phyloP scores from a whole-genome alignment of 345 rosid species.

The Rhodamnia rubescens region DNA sequence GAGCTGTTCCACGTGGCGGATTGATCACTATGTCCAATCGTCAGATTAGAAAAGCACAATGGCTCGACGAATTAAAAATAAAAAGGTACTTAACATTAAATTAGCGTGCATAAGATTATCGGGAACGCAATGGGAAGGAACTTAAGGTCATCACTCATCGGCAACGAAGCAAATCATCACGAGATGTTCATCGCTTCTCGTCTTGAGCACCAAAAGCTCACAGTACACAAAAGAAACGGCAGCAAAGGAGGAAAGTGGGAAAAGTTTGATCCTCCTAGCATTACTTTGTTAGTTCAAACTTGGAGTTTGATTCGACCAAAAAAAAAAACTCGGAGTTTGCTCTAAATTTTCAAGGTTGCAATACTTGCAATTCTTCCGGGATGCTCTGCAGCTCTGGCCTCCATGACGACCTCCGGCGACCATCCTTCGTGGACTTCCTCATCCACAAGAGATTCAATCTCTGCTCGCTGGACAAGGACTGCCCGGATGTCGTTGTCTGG shows the following conservation, averaged over 20 bases:
- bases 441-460: conserved; percentile 8
- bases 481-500: not conserved
- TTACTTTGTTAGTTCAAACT: not conserved
- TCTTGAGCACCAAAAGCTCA: not conserved
- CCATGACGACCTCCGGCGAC: not conserved
- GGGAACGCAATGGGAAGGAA: not conserved
- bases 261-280: not conserved
- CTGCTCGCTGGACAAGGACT: conserved; percentile 13
- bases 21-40: not conserved
- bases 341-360: not conserved
- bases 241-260: not conserved
- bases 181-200: not conserved
- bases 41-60: not conserved
- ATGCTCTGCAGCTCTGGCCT: not conserved
- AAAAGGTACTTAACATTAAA: not conserved
- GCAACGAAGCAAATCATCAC: not conserved
- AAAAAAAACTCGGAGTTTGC: not conserved
- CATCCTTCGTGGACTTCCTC: not conserved
- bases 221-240: not conserved
- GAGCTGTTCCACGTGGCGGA: not conserved
- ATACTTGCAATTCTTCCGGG: not conserved
- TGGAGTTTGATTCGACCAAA: not conserved
- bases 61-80: not conserved
- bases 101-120: not conserved
- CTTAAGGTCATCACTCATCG: not conserved